phyloP scores from a whole-genome alignment of 2,329 filamentous ascomycete genomes.

The Cercospora nicotianae region DNA sequence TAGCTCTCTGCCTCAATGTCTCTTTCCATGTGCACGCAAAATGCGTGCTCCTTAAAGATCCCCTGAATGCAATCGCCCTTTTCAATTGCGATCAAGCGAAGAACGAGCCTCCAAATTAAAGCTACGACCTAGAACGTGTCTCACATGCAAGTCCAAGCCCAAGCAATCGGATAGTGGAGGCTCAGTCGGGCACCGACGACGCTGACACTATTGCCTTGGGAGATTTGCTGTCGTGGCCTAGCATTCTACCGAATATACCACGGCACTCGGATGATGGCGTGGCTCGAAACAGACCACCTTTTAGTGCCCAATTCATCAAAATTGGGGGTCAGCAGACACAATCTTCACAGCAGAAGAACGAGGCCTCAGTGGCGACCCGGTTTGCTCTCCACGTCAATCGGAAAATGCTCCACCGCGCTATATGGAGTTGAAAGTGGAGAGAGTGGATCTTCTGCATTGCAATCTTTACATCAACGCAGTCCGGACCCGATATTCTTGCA shows the following conservation, averaged over 20 bases:
- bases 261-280: not conserved
- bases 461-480: conserved; percentile 25
- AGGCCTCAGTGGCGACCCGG: conserved; percentile 3
- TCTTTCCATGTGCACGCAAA: not conserved
- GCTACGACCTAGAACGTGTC: not conserved
- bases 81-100: not conserved
- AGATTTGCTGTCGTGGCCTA: not conserved
- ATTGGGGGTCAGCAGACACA: not conserved
- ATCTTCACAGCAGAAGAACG: not conserved
- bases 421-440: conserved; percentile 16
- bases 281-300: not conserved
- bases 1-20: not conserved
- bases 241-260: conserved; percentile 12
- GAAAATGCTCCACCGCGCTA: conserved; percentile 4
- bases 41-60: not conserved
- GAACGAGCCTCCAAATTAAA: not conserved
- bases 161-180: conserved; percentile 14
- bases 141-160: not conserved
- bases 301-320: not conserved
- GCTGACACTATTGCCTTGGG: not conserved
- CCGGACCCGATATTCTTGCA: conserved; percentile 24
- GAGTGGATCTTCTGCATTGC: conserved; percentile 22
- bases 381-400: conserved; percentile 3
- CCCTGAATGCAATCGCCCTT: not conserved
- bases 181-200: conserved; percentile 13